Base-by-base conservation (phyloP, 1,284 basidiomycete genomes). In the Paramarasmius palmivorus region DNA sequence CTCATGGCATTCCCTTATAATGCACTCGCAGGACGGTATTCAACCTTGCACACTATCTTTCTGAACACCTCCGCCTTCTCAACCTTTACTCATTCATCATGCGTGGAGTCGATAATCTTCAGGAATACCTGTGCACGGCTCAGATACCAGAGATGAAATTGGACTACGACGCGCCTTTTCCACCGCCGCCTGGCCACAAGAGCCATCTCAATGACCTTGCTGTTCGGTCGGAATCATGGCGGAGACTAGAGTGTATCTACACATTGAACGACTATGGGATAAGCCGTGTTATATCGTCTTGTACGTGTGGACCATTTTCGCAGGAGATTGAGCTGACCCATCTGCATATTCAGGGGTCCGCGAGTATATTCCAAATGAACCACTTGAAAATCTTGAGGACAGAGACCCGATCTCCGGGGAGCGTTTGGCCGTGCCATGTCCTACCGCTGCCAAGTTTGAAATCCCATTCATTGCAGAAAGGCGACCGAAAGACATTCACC, bases 231-330 rank as follows among this genome's bases (percentile, higher is more conserved):
- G 78, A 82, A 55, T 59, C 64, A 25, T 78, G 75, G 62, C 71
- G 84, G 57, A 71, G 70, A 50, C 65, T 86, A 10, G 74, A 79
- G 55, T 60, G 60, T n/a, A 77, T 82, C 19, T 70, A 75, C 49
- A 57, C 61, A 4, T 61, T 83, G 47, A 56, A 68, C 1, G 56
- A 61, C 19, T 49, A 47, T 15, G 58, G 57, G 4, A 65, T 79
- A 50, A 61, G 65, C 49, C 59, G 68, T 15, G 53, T 64, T 14
- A 68, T 76, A 15, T 60, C 58, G 8, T 61, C 66, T 39, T 81
- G 77, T 79, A 58, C 45, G 72, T 68, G 5, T 19, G 38, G 15
- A 32, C 34, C 35, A 35, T 23, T 6, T 19, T 25, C 39, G 23
- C 41, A 38, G 5, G 17, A 44, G 42, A 49, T 10, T 46, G 34